These are phyloP conservation scores for Trichosporon sp. DNA, from an alignment of 1,284 basidiomycete species.

Conservation along the genomic window DNA sequence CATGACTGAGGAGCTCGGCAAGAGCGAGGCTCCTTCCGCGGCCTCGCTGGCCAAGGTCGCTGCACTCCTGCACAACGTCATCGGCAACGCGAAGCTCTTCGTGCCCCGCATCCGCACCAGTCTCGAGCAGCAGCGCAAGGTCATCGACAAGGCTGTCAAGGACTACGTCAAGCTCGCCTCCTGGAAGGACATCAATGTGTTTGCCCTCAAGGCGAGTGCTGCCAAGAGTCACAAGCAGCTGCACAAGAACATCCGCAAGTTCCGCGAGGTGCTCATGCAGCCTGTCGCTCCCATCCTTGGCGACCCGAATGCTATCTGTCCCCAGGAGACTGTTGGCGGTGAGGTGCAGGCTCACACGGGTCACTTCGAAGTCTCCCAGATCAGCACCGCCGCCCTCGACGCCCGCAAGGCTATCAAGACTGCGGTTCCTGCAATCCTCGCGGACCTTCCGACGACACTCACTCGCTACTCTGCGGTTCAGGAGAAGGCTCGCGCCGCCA, in stretches of 20 bases:
- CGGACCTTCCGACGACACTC: conserved; percentile 41
- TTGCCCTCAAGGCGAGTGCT: conserved; percentile 89
- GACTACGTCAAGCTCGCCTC: conserved; percentile 92
- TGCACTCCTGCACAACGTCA: conserved; percentile 69
- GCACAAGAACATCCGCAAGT: conserved; percentile 88
- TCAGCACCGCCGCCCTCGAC: conserved; percentile 25
- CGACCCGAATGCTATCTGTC: conserved; percentile 41
- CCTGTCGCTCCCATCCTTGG: conserved; percentile 61
- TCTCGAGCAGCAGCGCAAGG: conserved; percentile 65
- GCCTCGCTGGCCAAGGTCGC: conserved; percentile 60
- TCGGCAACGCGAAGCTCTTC: conserved; percentile 71
- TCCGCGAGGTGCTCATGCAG: conserved; percentile 82
- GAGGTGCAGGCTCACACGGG: conserved; percentile 14
- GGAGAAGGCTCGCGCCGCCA: conserved; percentile 35
- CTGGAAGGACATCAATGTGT: conserved; percentile 97
- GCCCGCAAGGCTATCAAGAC: conserved; percentile 26
- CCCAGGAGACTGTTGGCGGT: conserved; percentile 39
- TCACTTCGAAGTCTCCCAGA: conserved; percentile 26
- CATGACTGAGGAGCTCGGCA: conserved; percentile 47
- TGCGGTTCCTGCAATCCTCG: conserved; percentile 35
- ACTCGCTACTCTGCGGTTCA: conserved; percentile 53
- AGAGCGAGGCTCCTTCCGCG: conserved; percentile 50
- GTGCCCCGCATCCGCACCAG: conserved; percentile 60
- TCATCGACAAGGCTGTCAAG: conserved; percentile 78
- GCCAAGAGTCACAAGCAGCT: conserved; percentile 87